These are phyloP conservation scores for Chalciporus piperatus DNA, from an alignment of 768 basidiomycete species.

Conservation along the genomic window DNA sequence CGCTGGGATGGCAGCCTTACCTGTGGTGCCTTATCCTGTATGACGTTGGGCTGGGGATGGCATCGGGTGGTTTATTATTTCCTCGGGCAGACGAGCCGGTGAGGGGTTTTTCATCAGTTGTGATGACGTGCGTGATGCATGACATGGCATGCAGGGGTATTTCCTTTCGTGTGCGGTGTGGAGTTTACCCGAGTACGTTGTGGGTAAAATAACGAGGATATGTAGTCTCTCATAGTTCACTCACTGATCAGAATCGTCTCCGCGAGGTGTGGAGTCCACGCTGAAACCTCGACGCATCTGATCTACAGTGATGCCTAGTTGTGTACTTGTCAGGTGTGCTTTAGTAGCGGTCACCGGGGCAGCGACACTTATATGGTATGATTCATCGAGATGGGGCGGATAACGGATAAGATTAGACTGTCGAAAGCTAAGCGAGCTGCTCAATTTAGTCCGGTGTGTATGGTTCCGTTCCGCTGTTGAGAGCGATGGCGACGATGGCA, in stretches of 20 bases:
- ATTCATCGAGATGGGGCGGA: slow-evolving; percentile 17
- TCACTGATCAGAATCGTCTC: slow-evolving; percentile 18
- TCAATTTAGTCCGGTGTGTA: slow-evolving; percentile 6
- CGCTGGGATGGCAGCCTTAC: slow-evolving; percentile 16
- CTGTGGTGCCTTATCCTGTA: slow-evolving; percentile 21
- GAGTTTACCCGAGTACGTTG: slow-evolving; percentile 28
- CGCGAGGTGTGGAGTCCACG: slow-evolving; percentile 30
- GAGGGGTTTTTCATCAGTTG: neutral
- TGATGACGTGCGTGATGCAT: slow-evolving; percentile 15
- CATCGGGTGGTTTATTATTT: slow-evolving; percentile 1
- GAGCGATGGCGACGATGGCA: neutral
- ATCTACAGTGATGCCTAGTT: slow-evolving; percentile 13
- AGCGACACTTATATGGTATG: slow-evolving; percentile 6
- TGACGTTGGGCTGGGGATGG: neutral
- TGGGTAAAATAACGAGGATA: slow-evolving; percentile 16
- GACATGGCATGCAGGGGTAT: slow-evolving; percentile 5
- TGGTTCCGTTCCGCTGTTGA: neutral
- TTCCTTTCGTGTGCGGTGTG: slow-evolving; percentile 18
- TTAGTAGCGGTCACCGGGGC: slow-evolving; percentile 3
- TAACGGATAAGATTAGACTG: slow-evolving; percentile 31
- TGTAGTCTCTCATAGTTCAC: neutral
- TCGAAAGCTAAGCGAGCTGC: slow-evolving; percentile 8
- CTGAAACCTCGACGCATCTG: slow-evolving; percentile 26
- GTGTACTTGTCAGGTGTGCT: slow-evolving; percentile 6
- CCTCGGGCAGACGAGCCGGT: slow-evolving; percentile 20